Evolutionary conservation across 495 filamentous ascomycete species (phyloP), one percentile per base, ranked within the genome.

Genomic region (Eremomyces bilateralis): DNA sequence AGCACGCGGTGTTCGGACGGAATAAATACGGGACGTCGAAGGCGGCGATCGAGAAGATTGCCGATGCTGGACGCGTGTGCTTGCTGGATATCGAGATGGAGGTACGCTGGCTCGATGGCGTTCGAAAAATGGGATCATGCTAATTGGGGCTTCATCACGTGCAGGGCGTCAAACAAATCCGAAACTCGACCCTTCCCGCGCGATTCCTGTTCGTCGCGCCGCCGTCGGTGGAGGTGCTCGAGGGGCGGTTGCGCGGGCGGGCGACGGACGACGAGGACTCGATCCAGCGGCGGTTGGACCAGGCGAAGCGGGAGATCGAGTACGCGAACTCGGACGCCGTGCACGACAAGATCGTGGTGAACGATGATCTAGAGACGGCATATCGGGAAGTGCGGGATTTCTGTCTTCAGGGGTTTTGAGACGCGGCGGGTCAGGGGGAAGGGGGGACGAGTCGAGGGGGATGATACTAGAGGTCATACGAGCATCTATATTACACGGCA

Each of bases 1-100:
- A 95, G 56, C 66, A 81, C 54, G 83, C 85, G 20, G 62, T 73
- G 43, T 93, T 92, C 53, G 71, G 79, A n/a, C 71, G 70, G 13
- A 93, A 93, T 56, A 57, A 65, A 53, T 95, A 93, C 54, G 85
- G 85, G 15, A 95, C 84, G 4, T 76, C 68, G 42, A 65, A 77
- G 33, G 59, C 64, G 42, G 79, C 79, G 3, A 74, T 94, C 39
- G 66, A 72, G 54, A 65, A 80, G 38, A 69, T 88, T 41, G 64
- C 66, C 4, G 65, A 66, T 40, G 65, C 73, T 53, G 76, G 76
- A 16, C 60, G 60, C 46, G 62, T 67, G 3, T 75, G 74, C 36
- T 65, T 81, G 19, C 54, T 82, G 40, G 76, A 97, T 54, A 97
- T 94, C 51, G 88, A 94, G 63, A 85, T 93, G 74, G 83, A 93